Conservation (phyloP, 2,329 filamentous ascomycete genomes). For the Tricladium varicosporioides region DNA sequence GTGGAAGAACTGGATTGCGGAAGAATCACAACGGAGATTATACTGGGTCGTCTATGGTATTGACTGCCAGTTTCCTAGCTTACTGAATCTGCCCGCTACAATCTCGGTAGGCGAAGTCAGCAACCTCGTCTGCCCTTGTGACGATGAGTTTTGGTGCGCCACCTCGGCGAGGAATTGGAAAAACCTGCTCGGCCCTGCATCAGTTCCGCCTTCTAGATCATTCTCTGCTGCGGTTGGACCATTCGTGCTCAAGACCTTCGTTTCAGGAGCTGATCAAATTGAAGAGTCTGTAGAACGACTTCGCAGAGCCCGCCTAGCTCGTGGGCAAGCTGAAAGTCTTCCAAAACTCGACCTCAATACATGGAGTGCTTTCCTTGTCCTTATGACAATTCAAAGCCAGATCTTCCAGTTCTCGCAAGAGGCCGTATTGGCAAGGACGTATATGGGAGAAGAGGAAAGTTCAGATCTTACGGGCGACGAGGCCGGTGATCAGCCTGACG, state of each 20-base stretch:
- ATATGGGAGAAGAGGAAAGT: conserved; percentile 14
- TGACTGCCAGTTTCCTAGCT: conserved; percentile 25
- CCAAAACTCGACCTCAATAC: conserved; percentile 24
- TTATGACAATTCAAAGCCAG: conserved; percentile 21
- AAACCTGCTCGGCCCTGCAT: conserved; percentile 22
- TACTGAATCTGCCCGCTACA: conserved; percentile 25
- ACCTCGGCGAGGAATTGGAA: conserved; percentile 26
- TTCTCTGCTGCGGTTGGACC: conserved; percentile 25
- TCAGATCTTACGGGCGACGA: conserved; percentile 1
- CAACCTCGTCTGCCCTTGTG: conserved; percentile 24
- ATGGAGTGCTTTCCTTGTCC: conserved; percentile 26
- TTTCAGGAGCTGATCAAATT: background rate
- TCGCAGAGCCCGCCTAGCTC: background rate
- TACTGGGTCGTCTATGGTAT: conserved; percentile 26
- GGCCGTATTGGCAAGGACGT: conserved; percentile 17
- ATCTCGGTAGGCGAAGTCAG: conserved; percentile 25
- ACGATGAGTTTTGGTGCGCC: conserved; percentile 28
- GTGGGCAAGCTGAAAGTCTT: conserved; percentile 4
- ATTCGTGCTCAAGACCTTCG: conserved; percentile 18
- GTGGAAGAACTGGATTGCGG: conserved; percentile 23
- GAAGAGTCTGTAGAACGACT: background rate
- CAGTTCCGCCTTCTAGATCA: conserved; percentile 20
- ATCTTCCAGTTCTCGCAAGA: conserved; percentile 24
- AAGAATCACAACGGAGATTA: conserved; percentile 23
- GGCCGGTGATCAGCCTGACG: background rate